A percentile compares a stretch with the other conserved stretches of the same genome.
phyloP scores from a whole-genome alignment of 768 basidiomycete genomes.

The Tylopilus plumbeoviolaceoides region DNA sequence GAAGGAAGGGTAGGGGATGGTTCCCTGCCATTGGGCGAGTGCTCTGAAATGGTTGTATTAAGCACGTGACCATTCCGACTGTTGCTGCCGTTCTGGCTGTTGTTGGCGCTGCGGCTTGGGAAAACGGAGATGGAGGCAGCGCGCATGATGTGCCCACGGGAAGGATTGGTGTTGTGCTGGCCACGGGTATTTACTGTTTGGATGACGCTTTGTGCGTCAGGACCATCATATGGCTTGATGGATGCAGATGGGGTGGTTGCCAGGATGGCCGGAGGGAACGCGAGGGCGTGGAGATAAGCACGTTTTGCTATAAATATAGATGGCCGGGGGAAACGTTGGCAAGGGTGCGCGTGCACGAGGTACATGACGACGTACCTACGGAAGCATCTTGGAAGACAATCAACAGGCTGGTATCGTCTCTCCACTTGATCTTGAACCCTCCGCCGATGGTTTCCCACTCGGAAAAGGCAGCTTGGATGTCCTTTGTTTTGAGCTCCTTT shows the following conservation, averaged over 20 bases:
- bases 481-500: conserved; percentile 95
- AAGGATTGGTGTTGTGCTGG: conserved; percentile 54
- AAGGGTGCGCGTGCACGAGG: conserved; percentile 1
- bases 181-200: conserved; percentile 77
- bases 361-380: conserved; percentile 61
- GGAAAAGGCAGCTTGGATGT: conserved; percentile 86
- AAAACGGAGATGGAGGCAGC: conserved; percentile 63
- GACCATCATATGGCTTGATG: conserved; percentile 91
- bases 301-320: conserved; percentile 22
- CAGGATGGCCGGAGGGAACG: conserved; percentile 71
- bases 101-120: conserved; percentile 47
- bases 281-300: conserved; percentile 80
- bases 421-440: conserved; percentile 99
- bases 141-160: conserved; percentile 70
- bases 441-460: conserved; percentile 85
- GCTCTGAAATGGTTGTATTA: conserved; percentile 48
- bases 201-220: conserved; percentile 86
- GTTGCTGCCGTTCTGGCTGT: conserved; percentile 31
- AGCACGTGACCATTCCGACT: conserved; percentile 35
- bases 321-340: neutral
- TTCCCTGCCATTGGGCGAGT: conserved; percentile 51
- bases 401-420: conserved; percentile 91
- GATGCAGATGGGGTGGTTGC: conserved; percentile 49
- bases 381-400: conserved; percentile 92
- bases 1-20: conserved; percentile 80